Percentiles rank a stretch among this genome's conserved stretches.
These are phyloP conservation scores for Paecilomyces sp. DNA, from an alignment of 2,329 filamentous ascomycete species.

Conservation along the genomic window DNA sequence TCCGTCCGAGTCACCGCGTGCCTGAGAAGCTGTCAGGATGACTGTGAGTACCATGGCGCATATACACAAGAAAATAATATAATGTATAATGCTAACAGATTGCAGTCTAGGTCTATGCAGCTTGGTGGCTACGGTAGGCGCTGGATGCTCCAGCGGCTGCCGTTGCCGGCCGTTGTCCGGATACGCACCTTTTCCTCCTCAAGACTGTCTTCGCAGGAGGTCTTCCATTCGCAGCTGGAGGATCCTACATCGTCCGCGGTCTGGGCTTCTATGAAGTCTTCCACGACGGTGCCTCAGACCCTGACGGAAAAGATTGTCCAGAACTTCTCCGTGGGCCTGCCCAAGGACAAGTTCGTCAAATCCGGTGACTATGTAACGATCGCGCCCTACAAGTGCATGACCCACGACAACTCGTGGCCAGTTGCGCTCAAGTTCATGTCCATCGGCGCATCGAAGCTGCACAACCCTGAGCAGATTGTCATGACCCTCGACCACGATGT, in stretches of 20 bases:
- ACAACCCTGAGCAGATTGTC: slow-evolving; percentile 66
- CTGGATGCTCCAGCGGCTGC: slow-evolving; percentile 6
- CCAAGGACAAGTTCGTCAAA: slow-evolving; percentile 66
- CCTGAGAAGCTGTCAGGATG: background rate
- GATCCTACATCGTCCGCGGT: slow-evolving; percentile 60
- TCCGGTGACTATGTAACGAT: slow-evolving; percentile 80
- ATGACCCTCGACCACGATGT: slow-evolving; percentile 86
- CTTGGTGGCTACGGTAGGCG: slow-evolving; percentile 2
- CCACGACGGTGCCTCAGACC: slow-evolving; percentile 56
- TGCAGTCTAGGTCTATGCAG: slow-evolving; percentile 1
- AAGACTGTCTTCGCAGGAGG: slow-evolving; percentile 35
- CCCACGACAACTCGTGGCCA: slow-evolving; percentile 77
- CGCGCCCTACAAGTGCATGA: slow-evolving; percentile 68
- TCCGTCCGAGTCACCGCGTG: background rate
- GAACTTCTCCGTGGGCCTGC: slow-evolving; percentile 66
- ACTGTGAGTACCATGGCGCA: background rate
- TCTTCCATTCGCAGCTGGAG: slow-evolving; percentile 59
- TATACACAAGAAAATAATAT: background rate
- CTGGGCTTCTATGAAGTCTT: slow-evolving; percentile 63
- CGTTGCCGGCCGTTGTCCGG: slow-evolving; percentile 8
- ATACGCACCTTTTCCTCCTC: slow-evolving; percentile 24
- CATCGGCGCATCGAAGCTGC: slow-evolving; percentile 68
- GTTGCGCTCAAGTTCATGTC: slow-evolving; percentile 74
- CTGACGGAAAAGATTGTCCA: slow-evolving; percentile 92
- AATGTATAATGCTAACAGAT: background rate